Conservation (phyloP, 148 eudicot genomes). For the Salicornia ramosissima region DNA sequence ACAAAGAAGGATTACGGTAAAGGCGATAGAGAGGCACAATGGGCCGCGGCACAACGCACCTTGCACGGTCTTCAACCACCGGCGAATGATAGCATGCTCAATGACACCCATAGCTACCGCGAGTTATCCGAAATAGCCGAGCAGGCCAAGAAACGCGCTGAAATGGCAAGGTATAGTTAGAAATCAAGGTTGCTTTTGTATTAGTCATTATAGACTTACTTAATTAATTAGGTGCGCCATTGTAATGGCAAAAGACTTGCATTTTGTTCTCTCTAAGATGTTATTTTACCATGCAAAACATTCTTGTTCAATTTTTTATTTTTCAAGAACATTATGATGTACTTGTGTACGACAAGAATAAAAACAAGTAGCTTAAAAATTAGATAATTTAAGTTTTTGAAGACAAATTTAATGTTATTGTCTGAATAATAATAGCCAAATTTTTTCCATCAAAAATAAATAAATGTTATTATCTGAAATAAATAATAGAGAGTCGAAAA, state of each 20-base stretch:
- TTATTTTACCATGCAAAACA: slow-evolving; percentile 2
- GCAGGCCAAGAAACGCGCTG: slow-evolving; percentile 48
- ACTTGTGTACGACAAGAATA: background rate
- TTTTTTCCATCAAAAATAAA: too few relatives aligned
- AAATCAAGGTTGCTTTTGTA: background rate
- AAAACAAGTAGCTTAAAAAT: background rate
- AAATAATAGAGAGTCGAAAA: too few relatives aligned
- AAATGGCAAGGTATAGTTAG: slow-evolving; percentile 48
- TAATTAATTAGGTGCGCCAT: background rate
- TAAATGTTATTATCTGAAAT: too few relatives aligned
- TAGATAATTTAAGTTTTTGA: background rate
- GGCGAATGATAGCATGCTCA: slow-evolving; percentile 7
- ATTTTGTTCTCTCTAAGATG: background rate
- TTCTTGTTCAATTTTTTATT: background rate
- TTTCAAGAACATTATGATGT: background rate
- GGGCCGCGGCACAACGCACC: slow-evolving; percentile 52
- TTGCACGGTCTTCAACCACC: slow-evolving; percentile 51
- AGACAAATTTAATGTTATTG: background rate
- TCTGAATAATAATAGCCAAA: too few relatives aligned
- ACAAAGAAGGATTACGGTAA: slow-evolving; percentile 53
- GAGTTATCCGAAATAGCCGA: slow-evolving; percentile 48
- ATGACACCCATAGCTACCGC: slow-evolving; percentile 23
- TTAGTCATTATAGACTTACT: background rate
- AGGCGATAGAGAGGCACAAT: slow-evolving; percentile 61
- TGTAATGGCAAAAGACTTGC: background rate